Evolutionary conservation across 192 early-diverging fungal genomes (phyloP).

Genomic region (Coemansia furcata): DNA sequence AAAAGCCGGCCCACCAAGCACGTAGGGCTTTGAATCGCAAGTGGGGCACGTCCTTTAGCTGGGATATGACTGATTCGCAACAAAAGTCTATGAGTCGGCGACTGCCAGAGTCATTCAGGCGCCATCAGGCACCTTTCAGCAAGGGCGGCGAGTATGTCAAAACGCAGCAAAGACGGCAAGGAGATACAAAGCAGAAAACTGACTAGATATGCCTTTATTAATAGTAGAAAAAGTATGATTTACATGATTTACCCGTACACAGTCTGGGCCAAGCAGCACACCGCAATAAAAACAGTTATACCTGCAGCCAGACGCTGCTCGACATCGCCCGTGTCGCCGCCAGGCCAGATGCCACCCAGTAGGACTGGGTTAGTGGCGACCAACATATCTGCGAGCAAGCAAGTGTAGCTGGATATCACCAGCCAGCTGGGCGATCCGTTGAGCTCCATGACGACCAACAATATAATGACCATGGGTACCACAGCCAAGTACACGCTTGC

Average conservation of each 20-base stretch:
- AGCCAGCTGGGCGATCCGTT: conserved; percentile 37
- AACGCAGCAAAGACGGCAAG: background rate
- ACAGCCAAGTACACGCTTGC: conserved; percentile 24
- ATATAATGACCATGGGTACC: conserved; percentile 21
- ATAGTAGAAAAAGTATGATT: background rate
- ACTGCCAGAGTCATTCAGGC: conserved; percentile 44
- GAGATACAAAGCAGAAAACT: background rate
- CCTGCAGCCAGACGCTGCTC: conserved; percentile 29
- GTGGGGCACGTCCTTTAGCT: conserved; percentile 58
- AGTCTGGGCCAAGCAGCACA: conserved; percentile 24
- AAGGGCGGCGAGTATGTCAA: conserved; percentile 40
- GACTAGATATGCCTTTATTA: background rate
- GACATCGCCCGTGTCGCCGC: conserved; percentile 7
- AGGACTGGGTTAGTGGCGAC: conserved; percentile 23
- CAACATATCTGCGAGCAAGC: conserved; percentile 26
- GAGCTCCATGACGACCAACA: conserved; percentile 42
- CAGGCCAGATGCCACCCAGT: conserved; percentile 9
- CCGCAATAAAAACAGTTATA: conserved; percentile 10
- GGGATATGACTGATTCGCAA: conserved; percentile 49
- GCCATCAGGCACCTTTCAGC: conserved; percentile 30
- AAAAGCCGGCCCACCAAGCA: conserved; percentile 35
- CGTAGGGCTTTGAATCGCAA: conserved; percentile 53
- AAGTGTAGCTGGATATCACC: conserved; percentile 32
- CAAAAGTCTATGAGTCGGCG: conserved; percentile 40
- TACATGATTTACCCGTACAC: conserved; percentile 5